Evolutionary conservation across 768 basidiomycete genomes (phyloP), one percentile per base, ranked within the genome.

Genomic region (Tylopilus sp.): DNA sequence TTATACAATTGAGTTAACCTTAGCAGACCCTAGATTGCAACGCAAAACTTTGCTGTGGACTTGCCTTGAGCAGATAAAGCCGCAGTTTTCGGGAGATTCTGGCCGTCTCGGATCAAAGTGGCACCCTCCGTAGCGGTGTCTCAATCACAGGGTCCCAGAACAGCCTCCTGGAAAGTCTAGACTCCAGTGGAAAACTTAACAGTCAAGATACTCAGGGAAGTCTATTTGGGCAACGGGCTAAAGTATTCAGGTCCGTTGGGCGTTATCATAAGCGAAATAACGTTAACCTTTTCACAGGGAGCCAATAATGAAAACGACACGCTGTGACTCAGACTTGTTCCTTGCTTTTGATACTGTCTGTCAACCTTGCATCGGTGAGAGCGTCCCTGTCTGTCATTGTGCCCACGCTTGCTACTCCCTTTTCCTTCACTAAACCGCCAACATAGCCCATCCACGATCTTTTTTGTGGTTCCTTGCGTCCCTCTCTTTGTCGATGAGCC

Each of bases 251-350:
- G 41, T 40, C 42, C 57, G n/a, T n/a, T n/a, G n/a, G 45, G 36
- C 44, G 47, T 47, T 50, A 17, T 17, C 13, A 33, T 49, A 38
- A 26, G 28, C 48, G 39, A 53, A 20, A 50, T 58, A 54, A 58
- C 57, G 57, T 58, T 44, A 58, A 48, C 36, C 50, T 36, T 52
- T 44, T 36, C 57, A 21, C 48, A 43, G 42, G 22, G 42, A 53
- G 44, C 21, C 28, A 23, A 47, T 25, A 57, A 25, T 13, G 40
- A 26, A 56, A 38, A 47, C 23, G 48, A 39, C 30, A 17, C 33
- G 10, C 15, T n/a, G n/a, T n/a, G n/a, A n/a, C n/a, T n/a, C 23
- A 11, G 18, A 20, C 36, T 30, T 20, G 43, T 56, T 25, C 57
- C 48, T 58, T 45, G 38, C 25, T 25, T n/a, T 18, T 50, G 56